phyloP scores from a whole-genome alignment of 768 basidiomycete species.

The Russula ochroleuca region DNA sequence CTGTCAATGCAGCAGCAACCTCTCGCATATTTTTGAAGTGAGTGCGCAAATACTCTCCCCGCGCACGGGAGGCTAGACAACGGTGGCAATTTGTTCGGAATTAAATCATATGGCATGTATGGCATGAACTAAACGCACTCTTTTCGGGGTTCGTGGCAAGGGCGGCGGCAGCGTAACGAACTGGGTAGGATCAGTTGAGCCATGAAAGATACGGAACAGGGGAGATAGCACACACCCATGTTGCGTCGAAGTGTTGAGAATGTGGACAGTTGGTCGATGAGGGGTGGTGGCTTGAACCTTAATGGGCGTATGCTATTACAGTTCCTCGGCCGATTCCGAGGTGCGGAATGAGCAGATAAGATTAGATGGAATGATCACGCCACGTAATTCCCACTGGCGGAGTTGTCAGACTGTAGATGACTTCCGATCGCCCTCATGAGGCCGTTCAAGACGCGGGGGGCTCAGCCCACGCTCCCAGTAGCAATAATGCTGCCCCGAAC shows the following conservation, averaged over 20 bases:
- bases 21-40: slow-evolving; percentile 99
- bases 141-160: slow-evolving; percentile 92
- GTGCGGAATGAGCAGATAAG: slow-evolving; percentile 6
- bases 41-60: slow-evolving; percentile 96
- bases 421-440: slow-evolving; percentile 12
- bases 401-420: slow-evolving; percentile 10
- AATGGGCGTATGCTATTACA: slow-evolving; percentile 3
- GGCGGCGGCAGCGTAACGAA: slow-evolving; percentile 90
- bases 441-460: slow-evolving; percentile 16
- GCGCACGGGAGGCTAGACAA: slow-evolving; percentile 74
- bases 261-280: background rate
- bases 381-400: background rate
- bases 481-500: slow-evolving; percentile 3
- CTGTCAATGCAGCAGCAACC: slow-evolving; percentile 90
- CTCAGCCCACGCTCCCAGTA: background rate
- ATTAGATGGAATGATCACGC: slow-evolving; percentile 13
- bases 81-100: slow-evolving; percentile 14
- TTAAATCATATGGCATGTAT: slow-evolving; percentile 21
- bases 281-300: slow-evolving; percentile 26
- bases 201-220: slow-evolving; percentile 1
- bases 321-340: slow-evolving; percentile 13
- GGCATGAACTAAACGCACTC: slow-evolving; percentile 49
- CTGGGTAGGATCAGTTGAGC: slow-evolving; percentile 40
- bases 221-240: slow-evolving; percentile 36
- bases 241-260: slow-evolving; percentile 39